phyloP scores from a whole-genome alignment of 73 alveolate genomes.

The Stentor coeruleus region DNA sequence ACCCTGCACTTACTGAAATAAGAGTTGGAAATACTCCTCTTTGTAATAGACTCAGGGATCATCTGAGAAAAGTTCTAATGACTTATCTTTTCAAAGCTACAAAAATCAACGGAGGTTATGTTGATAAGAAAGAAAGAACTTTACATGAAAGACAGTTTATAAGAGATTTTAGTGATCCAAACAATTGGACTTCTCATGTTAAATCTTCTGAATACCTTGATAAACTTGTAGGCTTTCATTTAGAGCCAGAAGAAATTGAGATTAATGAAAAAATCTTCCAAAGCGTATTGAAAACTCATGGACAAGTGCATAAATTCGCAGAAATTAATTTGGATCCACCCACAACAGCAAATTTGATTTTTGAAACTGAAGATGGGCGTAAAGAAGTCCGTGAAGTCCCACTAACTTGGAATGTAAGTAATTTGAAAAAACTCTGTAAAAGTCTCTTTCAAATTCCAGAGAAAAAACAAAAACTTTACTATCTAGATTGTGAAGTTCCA shows the following conservation, averaged over 20 bases:
- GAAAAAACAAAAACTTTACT: constrained; percentile 9
- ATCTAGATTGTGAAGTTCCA: constrained; percentile 1
- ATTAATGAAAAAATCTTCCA: neutral
- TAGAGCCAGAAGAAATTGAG: neutral
- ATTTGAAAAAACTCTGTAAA: neutral
- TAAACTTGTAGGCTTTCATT: neutral
- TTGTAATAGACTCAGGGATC: neutral
- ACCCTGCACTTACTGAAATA: neutral
- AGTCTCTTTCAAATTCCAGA: neutral
- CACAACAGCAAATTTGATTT: neutral
- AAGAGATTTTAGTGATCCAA: constrained; percentile 11
- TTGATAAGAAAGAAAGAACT: constrained; percentile 1
- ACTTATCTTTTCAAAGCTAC: neutral
- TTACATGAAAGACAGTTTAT: neutral
- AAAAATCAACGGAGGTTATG: constrained; percentile 9
- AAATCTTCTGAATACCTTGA: neutral
- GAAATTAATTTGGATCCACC: constrained; percentile 18
- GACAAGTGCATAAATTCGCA: neutral
- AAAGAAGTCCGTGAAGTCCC: neutral
- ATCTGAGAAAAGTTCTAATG: constrained; percentile 1
- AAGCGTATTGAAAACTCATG: neutral
- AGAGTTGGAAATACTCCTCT: neutral
- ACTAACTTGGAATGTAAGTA: constrained; percentile 2
- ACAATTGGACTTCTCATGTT: neutral
- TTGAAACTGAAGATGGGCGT: neutral